Evolutionary conservation across 306 rosid species (phyloP).

Genomic region (Phaseolus lunatus): DNA sequence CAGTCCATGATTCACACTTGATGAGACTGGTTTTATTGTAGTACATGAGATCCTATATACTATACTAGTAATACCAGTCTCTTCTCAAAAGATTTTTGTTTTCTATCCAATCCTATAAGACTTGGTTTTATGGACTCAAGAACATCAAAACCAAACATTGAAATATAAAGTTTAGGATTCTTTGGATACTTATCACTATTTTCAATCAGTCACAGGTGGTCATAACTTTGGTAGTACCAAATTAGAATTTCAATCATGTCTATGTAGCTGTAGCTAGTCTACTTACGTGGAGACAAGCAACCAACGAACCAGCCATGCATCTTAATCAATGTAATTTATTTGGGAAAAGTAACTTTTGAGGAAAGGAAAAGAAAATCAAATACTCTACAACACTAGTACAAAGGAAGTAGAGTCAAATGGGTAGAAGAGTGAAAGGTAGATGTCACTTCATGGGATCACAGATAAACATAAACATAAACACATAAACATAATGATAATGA

Average conservation of each 20-base stretch:
- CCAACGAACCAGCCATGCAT: not conserved
- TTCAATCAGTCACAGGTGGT: not conserved
- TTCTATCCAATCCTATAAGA: not conserved
- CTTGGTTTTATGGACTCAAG: not conserved
- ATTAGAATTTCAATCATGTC: not conserved
- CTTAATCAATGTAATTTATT: not conserved
- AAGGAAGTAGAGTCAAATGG: not conserved
- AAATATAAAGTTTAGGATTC: too few relatives aligned
- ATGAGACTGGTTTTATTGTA: too few relatives aligned
- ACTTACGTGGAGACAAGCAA: not conserved
- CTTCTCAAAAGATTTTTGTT: not conserved
- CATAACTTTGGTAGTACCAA: not conserved
- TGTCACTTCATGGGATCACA: slow-evolving; percentile 7
- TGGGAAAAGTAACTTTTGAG: not conserved
- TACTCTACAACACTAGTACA: not conserved
- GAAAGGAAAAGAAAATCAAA: not conserved
- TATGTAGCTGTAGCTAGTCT: not conserved
- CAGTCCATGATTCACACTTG: not conserved
- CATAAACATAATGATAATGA: too few relatives aligned
- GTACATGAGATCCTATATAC: too few relatives aligned
- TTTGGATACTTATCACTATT: not conserved
- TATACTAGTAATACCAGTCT: not conserved
- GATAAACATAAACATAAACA: not conserved
- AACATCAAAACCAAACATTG: too few relatives aligned
- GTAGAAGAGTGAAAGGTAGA: not conserved